Conservation (phyloP, 2,329 filamentous ascomycete species). For the Reticulascus tulasneorum region DNA sequence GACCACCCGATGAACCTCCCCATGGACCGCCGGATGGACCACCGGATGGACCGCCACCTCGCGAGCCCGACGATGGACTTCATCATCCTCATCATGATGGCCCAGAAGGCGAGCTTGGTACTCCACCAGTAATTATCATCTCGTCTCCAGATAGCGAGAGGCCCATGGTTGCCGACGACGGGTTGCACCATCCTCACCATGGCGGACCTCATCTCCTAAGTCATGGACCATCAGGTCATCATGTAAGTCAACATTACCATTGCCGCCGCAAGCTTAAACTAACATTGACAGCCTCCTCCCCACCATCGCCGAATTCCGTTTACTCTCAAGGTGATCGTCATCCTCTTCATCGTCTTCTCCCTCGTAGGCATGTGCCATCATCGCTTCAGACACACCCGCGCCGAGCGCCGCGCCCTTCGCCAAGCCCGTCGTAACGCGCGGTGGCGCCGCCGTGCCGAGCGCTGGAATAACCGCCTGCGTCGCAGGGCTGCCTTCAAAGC, state of each 20-base stretch:
- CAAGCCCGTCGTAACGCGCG: conserved; percentile 16
- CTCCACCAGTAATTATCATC: no score
- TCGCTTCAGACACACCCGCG: conserved; percentile 8
- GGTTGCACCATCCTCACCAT: no score
- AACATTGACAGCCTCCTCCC: neutral
- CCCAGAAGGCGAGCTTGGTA: no score
- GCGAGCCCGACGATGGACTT: neutral
- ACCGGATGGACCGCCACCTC: conserved; percentile 14
- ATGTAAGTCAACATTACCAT: no score
- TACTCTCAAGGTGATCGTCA: conserved; percentile 18
- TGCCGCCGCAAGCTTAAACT: neutral
- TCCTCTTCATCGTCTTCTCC: conserved; percentile 20
- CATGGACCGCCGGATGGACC: conserved; percentile 18
- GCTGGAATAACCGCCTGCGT: conserved; percentile 20
- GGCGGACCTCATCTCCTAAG: no score
- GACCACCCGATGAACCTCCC: conserved; percentile 8
- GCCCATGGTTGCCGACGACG: no score
- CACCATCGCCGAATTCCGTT: conserved; percentile 16
- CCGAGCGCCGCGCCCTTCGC: conserved; percentile 19
- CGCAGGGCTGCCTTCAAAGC: conserved; percentile 18
- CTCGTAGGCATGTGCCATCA: conserved; percentile 18
- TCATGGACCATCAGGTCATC: no score
- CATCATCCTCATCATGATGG: no score
- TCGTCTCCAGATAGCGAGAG: no score
- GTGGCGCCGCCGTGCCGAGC: conserved; percentile 21